Conservation (phyloP, 2,329 filamentous ascomycete species). For the Cladorrhinum sp. region DNA sequence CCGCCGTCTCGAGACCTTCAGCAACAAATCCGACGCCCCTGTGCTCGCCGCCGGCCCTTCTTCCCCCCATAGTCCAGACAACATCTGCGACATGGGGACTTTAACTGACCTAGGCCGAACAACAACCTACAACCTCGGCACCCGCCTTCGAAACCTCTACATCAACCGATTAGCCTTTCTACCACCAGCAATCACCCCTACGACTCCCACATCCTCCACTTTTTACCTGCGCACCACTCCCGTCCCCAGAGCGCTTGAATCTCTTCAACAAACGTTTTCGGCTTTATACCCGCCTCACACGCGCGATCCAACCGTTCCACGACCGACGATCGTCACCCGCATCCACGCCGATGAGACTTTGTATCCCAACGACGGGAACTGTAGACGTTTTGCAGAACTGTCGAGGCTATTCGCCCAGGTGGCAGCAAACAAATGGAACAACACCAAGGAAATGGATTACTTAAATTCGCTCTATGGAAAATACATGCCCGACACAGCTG, state of each 20-base stretch:
- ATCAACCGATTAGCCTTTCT: constrained; percentile 72
- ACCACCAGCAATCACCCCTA: constrained; percentile 50
- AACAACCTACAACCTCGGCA: constrained; percentile 67
- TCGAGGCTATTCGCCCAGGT: constrained; percentile 68
- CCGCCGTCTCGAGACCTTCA: constrained; percentile 80
- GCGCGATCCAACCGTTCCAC: constrained; percentile 46
- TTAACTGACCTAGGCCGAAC: constrained; percentile 72
- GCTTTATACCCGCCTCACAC: constrained; percentile 65
- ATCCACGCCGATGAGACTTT: constrained; percentile 70
- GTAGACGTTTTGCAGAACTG: constrained; percentile 68
- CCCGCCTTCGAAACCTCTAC: constrained; percentile 67
- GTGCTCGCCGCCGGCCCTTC: constrained; percentile 64
- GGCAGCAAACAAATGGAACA: constrained; percentile 70
- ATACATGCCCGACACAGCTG: constrained; percentile 66
- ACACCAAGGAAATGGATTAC: constrained; percentile 77
- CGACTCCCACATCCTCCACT: constrained; percentile 40
- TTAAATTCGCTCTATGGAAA: constrained; percentile 73
- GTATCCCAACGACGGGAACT: constrained; percentile 74
- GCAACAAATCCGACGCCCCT: constrained; percentile 62
- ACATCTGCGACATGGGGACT: constrained; percentile 75
- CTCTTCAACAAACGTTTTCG: constrained; percentile 70
- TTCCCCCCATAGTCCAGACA: constrained; percentile 66
- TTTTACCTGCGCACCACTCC: constrained; percentile 74
- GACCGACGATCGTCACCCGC: constrained; percentile 64
- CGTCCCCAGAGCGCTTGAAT: constrained; percentile 72